Base-by-base conservation (phyloP, 768 basidiomycete genomes). In the Pleurotus eryngii region DNA sequence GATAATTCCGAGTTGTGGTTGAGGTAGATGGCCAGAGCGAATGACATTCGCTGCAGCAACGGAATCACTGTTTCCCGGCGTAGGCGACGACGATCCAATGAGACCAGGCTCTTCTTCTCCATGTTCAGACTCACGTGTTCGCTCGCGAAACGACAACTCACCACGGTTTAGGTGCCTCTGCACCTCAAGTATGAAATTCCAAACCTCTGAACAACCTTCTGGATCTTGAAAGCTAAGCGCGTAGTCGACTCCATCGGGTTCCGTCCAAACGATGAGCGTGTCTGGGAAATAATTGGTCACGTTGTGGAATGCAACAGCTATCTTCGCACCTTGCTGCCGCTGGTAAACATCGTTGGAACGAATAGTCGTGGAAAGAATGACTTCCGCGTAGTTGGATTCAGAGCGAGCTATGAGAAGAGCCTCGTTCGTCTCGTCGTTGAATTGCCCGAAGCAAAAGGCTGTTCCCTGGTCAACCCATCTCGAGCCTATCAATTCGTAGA, bases 261-360 rank as follows among this genome's bases (percentile, higher is more conserved):
- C 96, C 3, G 96, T 98, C 97, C 97, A 99, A 17, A 98, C 96
- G 64, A 99, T 98, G 48, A 99, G 81, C 11, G 97, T 99, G 67
- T 98, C 96, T 95, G 72, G 30, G 27, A 50, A 37, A 50, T 18
- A 30, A 35, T 49, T 48, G 58, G 48, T 58, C 40, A 56, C 15
- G 63, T 56, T 40, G 55, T 42, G 56, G 58, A 45, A 38, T 17
- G 43, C 35, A 37, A 57, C 30, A 39, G 60, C 35, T 15, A 22
- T 38, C 59, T 42, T 75, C 82, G 62, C 64, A 91, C 91, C 90
- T 78, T 92, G 90, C 66, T 93, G 90, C 46, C 87, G 81, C 66
- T 91, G 90, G 70, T 94, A 92, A 42, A 92, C 91, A 68, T 92
- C 91, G 69, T 81, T 89, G 39, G 84, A 81, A 51, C 89, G 86